Evolutionary conservation across 2,329 filamentous ascomycete genomes (phyloP).

Genomic region (Byssochlamys sp.): DNA sequence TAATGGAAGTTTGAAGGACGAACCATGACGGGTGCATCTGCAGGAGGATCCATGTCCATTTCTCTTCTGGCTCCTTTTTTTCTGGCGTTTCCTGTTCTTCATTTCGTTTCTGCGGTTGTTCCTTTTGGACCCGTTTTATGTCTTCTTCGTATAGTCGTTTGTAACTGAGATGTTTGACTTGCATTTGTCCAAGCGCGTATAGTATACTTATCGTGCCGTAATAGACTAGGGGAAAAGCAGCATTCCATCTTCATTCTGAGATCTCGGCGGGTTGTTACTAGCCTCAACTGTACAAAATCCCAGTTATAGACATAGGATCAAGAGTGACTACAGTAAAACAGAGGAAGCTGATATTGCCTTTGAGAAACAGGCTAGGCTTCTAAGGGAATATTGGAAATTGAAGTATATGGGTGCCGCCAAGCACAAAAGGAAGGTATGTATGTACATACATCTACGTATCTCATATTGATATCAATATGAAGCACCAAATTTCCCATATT

Average conservation of each 20-base stretch:
- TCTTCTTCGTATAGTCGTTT: constrained; percentile 17
- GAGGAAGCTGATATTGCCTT: constrained; percentile 42
- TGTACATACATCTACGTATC: too few relatives aligned
- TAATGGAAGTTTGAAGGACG: neutral
- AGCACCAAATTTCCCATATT: too few relatives aligned
- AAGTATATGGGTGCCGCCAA: too few relatives aligned
- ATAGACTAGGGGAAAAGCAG: neutral
- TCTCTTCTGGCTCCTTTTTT: neutral
- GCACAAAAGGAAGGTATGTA: too few relatives aligned
- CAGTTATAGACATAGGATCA: constrained; percentile 13
- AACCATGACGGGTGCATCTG: neutral
- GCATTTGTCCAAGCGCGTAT: neutral
- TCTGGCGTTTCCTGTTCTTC: constrained; percentile 7
- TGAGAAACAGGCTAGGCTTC: constrained; percentile 1
- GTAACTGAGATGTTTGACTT: neutral
- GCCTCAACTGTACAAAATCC: too few relatives aligned
- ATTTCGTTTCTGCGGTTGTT: constrained; percentile 3
- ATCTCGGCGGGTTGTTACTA: too few relatives aligned
- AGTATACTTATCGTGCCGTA: neutral
- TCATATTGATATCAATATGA: too few relatives aligned
- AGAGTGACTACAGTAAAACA: constrained; percentile 38
- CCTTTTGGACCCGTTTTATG: constrained; percentile 3
- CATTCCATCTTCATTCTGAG: neutral
- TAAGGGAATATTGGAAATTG: too few relatives aligned
- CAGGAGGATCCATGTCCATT: neutral